A percentile compares a stretch with the other conserved stretches of the same genome.
Conservation (phyloP, 192 early-diverging fungal genomes). For the Coemansia sp. region DNA sequence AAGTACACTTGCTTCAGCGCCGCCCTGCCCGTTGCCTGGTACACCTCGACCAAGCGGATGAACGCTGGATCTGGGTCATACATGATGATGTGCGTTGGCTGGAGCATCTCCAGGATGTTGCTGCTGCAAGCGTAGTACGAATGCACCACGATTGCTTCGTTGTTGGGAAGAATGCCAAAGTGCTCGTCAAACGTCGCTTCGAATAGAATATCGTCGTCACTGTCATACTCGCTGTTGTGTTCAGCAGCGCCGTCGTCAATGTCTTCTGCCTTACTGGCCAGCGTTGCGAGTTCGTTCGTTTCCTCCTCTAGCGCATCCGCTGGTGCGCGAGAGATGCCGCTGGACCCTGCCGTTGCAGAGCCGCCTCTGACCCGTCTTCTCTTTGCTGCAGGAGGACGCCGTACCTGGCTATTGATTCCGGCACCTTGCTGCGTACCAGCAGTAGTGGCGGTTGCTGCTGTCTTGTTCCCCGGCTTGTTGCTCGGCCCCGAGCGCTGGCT, state of each 20-base stretch:
- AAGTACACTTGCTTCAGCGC: conserved; percentile 80
- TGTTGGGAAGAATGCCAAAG: conserved; percentile 32
- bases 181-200: conserved; percentile 34
- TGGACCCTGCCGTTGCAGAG: conserved; percentile 37
- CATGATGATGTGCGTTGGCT: conserved; percentile 85
- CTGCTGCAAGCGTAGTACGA: conserved; percentile 40
- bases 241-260: background rate
- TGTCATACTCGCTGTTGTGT: conserved; percentile 6
- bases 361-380: conserved; percentile 57
- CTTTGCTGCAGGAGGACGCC: conserved; percentile 56
- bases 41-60: conserved; percentile 84
- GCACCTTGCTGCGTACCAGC: background rate
- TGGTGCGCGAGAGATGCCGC: conserved; percentile 27
- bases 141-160: conserved; percentile 57
- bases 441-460: background rate
- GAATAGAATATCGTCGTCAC: conserved; percentile 54
- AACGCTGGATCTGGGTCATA: conserved; percentile 90
- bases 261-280: background rate
- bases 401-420: conserved; percentile 6
- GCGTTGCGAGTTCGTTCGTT: conserved; percentile 31
- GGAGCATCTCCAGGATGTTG: conserved; percentile 64
- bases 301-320: conserved; percentile 36
- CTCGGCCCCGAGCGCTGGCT: conserved; percentile 23
- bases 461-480: background rate
- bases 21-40: conserved; percentile 58